phyloP scores from a whole-genome alignment of 495 filamentous ascomycete species.

The Tetracladium marchalianum region DNA sequence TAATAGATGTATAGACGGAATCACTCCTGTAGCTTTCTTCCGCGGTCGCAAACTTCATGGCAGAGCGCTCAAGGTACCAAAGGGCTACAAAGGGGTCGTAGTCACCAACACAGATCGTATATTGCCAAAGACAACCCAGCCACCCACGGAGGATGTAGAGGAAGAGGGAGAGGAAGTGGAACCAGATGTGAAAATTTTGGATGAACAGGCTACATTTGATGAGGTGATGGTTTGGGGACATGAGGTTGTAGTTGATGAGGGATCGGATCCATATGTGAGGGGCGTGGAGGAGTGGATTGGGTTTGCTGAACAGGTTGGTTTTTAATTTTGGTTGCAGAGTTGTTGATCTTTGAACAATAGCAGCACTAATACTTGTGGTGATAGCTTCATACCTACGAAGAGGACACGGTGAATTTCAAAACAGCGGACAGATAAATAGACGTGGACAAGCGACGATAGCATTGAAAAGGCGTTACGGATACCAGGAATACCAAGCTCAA shows the following conservation, averaged over 20 bases:
- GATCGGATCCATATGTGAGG: constrained; percentile 45
- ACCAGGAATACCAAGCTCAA: constrained; percentile 2
- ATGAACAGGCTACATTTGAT: no score
- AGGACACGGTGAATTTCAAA: background rate
- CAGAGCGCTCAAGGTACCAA: constrained; percentile 54
- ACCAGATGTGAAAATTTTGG: no score
- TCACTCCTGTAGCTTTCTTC: constrained; percentile 53
- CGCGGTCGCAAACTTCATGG: constrained; percentile 72
- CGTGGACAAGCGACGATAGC: no score
- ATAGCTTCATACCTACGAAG: constrained; percentile 15
- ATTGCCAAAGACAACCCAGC: constrained; percentile 8
- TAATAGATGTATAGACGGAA: background rate
- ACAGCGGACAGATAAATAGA: no score
- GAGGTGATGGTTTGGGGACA: constrained; percentile 79
- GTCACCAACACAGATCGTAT: constrained; percentile 21
- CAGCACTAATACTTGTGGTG: constrained; percentile 1
- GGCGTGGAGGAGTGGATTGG: constrained; percentile 76
- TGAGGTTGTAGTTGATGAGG: constrained; percentile 39
- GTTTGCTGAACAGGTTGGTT: constrained; percentile 46
- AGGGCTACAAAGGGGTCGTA: constrained; percentile 60
- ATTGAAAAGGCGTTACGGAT: constrained; percentile 2
- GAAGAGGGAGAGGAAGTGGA: no score
- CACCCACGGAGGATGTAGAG: constrained; percentile 18
- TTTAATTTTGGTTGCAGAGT: background rate
- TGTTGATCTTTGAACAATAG: background rate